These are phyloP conservation scores for Suillus sp. DNA, from an alignment of 768 basidiomycete species.

Conservation along the genomic window DNA sequence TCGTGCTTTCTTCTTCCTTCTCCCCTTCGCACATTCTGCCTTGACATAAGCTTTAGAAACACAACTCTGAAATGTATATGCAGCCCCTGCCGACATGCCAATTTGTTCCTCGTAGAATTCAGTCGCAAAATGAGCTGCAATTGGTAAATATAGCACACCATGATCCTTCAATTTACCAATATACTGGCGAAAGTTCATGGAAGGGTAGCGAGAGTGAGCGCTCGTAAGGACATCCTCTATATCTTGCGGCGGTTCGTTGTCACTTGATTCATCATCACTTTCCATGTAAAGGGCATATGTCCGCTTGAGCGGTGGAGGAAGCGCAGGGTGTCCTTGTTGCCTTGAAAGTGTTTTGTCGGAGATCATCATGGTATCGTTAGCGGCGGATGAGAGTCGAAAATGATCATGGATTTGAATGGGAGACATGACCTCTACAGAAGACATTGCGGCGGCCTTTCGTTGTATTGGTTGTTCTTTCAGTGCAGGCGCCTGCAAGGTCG, in stretches of 20 bases:
- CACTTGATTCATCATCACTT: neutral
- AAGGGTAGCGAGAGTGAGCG: neutral
- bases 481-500: neutral
- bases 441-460: no score
- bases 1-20: neutral
- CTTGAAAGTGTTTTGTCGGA: neutral
- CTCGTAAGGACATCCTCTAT: conserved; percentile 15
- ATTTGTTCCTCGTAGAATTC: neutral
- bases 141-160: neutral
- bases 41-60: neutral
- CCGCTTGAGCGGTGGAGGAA: neutral
- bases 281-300: neutral
- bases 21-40: neutral
- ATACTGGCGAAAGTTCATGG: neutral
- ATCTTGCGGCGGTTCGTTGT: neutral
- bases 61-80: neutral
- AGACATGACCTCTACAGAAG: no score
- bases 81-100: neutral
- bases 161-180: neutral
- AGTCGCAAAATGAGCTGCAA: neutral
- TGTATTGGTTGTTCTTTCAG: no score
- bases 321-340: neutral
- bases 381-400: neutral
- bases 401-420: neutral
- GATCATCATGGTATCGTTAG: no score